Conservation (phyloP, 2,329 filamentous ascomycete species). For the Pestalotiopsis sp. region DNA sequence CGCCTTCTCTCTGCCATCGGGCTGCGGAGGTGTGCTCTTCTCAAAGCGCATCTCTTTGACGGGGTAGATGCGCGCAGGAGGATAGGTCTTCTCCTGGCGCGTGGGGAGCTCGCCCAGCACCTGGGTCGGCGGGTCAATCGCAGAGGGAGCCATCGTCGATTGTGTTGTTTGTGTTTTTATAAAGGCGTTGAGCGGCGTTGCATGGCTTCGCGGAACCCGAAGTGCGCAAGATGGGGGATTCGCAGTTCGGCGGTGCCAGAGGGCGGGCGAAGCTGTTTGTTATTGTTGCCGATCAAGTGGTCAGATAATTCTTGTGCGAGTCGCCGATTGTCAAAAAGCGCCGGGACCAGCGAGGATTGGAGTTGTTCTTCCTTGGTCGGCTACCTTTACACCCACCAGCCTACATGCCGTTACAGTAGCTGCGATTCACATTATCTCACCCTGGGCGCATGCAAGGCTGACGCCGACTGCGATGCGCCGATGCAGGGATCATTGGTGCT, state of each 20-base stretch:
- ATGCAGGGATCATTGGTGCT: background rate
- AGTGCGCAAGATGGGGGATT: background rate
- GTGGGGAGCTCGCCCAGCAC: constrained; percentile 37
- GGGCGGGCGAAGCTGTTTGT: background rate
- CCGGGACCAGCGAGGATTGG: background rate
- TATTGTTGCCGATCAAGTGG: background rate
- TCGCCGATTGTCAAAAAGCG: background rate
- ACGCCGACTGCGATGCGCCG: background rate
- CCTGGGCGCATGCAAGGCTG: background rate
- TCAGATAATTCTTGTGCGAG: background rate
- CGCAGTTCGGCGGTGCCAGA: background rate
- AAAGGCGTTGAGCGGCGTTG: constrained; percentile 8
- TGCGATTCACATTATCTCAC: background rate
- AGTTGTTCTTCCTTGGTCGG: background rate
- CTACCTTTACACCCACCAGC: background rate
- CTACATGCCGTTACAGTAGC: background rate
- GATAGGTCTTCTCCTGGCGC: constrained; percentile 47
- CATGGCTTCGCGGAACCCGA: background rate
- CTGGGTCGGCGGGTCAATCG: constrained; percentile 45
- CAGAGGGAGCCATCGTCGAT: constrained; percentile 53
- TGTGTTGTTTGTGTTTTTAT: constrained; percentile 10
- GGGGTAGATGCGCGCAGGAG: constrained; percentile 59
- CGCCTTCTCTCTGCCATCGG: constrained; percentile 73
- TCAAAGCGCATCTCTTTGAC: constrained; percentile 65
- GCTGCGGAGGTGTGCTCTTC: constrained; percentile 52